These are phyloP conservation scores for Populus tomentosa DNA, from an alignment of 441 rosid genomes.

Conservation along the genomic window DNA sequence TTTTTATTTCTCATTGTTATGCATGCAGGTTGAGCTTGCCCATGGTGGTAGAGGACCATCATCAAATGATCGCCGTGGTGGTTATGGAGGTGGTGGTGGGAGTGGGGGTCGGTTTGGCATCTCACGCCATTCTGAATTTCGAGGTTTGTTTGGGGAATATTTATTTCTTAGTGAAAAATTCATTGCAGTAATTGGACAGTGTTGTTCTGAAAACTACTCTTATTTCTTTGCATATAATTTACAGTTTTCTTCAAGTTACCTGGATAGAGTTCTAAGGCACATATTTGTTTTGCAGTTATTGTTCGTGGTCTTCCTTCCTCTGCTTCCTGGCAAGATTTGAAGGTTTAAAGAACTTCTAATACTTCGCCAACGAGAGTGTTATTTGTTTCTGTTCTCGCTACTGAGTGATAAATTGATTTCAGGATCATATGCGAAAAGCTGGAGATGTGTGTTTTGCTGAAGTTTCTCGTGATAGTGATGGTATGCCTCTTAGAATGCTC, in stretches of 20 bases:
- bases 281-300: constrained; percentile 29
- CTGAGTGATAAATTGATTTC: constrained; percentile 14
- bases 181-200: not conserved
- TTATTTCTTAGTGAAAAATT: not conserved
- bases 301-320: constrained; percentile 52
- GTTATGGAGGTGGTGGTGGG: constrained; percentile 45
- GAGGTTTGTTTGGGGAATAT: constrained; percentile 46
- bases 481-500: constrained; percentile 16
- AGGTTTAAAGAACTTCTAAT: constrained; percentile 26
- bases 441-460: constrained; percentile 54
- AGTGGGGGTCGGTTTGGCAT: constrained; percentile 52
- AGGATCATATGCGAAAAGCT: constrained; percentile 58
- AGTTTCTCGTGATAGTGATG: constrained; percentile 50
- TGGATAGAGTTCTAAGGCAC: not conserved
- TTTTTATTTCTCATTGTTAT: constrained; percentile 14
- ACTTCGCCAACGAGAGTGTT: not conserved
- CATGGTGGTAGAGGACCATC: constrained; percentile 94
- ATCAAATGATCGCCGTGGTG: constrained; percentile 80
- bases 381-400: not conserved
- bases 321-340: constrained; percentile 57
- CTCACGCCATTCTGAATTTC: constrained; percentile 84
- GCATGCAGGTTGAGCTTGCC: constrained; percentile 86
- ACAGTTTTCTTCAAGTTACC: not conserved
- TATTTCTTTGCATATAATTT: not conserved
- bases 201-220: not conserved